Evolutionary conservation across 192 early-diverging fungal genomes (phyloP).

Genomic region (Lunasporangiospora selenospora): DNA sequence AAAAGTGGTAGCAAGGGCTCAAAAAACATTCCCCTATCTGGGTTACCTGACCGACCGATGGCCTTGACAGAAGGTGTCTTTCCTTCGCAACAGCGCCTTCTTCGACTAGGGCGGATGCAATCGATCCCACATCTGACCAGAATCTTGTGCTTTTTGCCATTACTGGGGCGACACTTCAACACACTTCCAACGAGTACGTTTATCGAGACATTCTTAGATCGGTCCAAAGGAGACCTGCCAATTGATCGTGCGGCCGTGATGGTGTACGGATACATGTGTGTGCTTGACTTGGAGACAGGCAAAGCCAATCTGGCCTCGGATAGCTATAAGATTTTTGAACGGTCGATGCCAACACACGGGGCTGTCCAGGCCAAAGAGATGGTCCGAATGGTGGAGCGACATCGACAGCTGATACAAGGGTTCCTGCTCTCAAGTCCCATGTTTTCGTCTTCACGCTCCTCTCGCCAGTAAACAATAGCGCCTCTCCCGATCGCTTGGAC

Average conservation of each 20-base stretch:
- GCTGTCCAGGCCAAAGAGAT: conserved; percentile 37
- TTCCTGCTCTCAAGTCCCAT: conserved; percentile 14
- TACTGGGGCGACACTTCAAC: conserved; percentile 41
- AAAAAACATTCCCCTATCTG: too few species aligned
- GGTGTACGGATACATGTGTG: conserved; percentile 48
- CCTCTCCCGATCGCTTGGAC: too few species aligned
- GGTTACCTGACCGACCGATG: too few species aligned
- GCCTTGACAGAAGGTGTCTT: conserved; percentile 11
- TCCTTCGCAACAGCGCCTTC: neutral
- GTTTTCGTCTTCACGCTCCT: conserved; percentile 12
- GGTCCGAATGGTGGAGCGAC: conserved; percentile 21
- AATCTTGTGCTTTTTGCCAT: conserved; percentile 33
- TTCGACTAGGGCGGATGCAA: neutral
- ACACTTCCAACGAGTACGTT: conserved; percentile 27
- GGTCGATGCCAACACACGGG: conserved; percentile 36
- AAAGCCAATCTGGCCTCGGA: conserved; percentile 29
- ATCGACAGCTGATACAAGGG: conserved; percentile 18
- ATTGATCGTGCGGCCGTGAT: conserved; percentile 43
- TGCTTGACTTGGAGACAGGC: conserved; percentile 41
- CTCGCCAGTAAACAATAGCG: too few species aligned
- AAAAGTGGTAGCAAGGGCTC: too few species aligned
- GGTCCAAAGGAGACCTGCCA: conserved; percentile 32
- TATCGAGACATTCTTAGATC: conserved; percentile 35
- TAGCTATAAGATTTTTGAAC: conserved; percentile 40
- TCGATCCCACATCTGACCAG: conserved; percentile 16